Conservation (phyloP, 768 basidiomycete species). For the Pisolithus tinctorius region DNA sequence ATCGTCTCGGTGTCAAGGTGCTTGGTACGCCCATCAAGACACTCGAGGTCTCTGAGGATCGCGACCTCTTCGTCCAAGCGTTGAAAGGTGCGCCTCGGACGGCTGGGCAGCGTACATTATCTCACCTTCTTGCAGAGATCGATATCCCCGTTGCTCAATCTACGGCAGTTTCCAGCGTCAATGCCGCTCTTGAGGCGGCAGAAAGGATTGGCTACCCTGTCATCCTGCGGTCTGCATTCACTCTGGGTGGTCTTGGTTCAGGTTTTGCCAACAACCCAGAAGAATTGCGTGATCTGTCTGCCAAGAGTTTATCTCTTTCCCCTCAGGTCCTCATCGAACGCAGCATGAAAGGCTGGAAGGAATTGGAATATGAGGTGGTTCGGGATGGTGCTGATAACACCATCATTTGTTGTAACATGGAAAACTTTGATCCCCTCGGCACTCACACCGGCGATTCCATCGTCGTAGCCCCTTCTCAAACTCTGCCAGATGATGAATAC, state of each 20-base stretch:
- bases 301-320: conserved; percentile 82
- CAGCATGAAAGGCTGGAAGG: conserved; percentile 99
- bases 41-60: conserved; percentile 94
- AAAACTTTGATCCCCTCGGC: conserved; percentile 98
- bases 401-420: conserved; percentile 99
- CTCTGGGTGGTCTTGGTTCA: conserved; percentile 95
- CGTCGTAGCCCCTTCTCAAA: conserved; percentile 96
- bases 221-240: conserved; percentile 94
- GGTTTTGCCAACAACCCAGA: conserved; percentile 95
- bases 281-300: conserved; percentile 90
- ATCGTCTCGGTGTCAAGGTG: conserved; percentile 87
- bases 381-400: conserved; percentile 98
- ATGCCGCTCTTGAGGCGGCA: conserved; percentile 87
- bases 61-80: conserved; percentile 92
- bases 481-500: conserved; percentile 97
- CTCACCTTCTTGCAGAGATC: conserved; percentile 58
- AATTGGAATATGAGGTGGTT: conserved; percentile 98
- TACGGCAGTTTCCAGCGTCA: conserved; percentile 93
- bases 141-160: conserved; percentile 94
- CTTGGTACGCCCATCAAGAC: conserved; percentile 94
- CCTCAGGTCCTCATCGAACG: conserved; percentile 97
- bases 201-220: conserved; percentile 93
- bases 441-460: conserved; percentile 99
- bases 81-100: conserved; percentile 64
- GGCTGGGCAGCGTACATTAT: conserved; percentile 1